Evolutionary conservation across 2,329 filamentous ascomycete species (phyloP), one percentile per base, ranked within the genome.

Genomic region (Trichoderma endophyticum): DNA sequence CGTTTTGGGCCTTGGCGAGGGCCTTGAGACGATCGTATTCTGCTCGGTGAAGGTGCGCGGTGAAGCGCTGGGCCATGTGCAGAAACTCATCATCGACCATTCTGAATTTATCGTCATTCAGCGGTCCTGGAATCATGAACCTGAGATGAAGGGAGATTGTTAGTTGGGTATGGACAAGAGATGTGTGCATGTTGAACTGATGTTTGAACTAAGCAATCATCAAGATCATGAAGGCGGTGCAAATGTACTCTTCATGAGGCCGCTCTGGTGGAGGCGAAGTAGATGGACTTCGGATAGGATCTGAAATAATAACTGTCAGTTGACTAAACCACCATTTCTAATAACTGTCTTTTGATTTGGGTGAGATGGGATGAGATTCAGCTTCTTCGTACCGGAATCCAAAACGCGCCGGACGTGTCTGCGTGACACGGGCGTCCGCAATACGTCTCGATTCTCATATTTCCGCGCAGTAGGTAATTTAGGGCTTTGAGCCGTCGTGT

Each of bases 1-100:
- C 86, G 74, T 90, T 90, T 64, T 86, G 85, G 11, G 83, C 78
- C 74, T 84, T 87, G 4, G 89, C 88, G 43, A 84, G 82, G 39
- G 83, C 82, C 79, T 91, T 92, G 59, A 93, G 86, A 4, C 90
- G 87, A 72, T 89, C 85, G 78, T 95, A 95, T 79, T 94, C 92
- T 18, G 90, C 91, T n/a, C 90, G 88, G 78, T 95, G 92, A 2
- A 95, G 86, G 79, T 94, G 92, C 6, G 87, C 86, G 0, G 93
- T 95, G 80, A 93, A 95, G 3, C 84, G 82, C 67, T 89, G 87
- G 0, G 93, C 93, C 0, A 90, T 88, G 18, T 86, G 82, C 24
- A 91, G 82, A 74, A 96, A 89, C 75, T 95, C 93, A 76, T 96
- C 93, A 80, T 95, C 93, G 0, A 96, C 93, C 91, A 95, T 95